Conservation (phyloP, 257 asterid species). For the Solanum ossicruentum region DNA sequence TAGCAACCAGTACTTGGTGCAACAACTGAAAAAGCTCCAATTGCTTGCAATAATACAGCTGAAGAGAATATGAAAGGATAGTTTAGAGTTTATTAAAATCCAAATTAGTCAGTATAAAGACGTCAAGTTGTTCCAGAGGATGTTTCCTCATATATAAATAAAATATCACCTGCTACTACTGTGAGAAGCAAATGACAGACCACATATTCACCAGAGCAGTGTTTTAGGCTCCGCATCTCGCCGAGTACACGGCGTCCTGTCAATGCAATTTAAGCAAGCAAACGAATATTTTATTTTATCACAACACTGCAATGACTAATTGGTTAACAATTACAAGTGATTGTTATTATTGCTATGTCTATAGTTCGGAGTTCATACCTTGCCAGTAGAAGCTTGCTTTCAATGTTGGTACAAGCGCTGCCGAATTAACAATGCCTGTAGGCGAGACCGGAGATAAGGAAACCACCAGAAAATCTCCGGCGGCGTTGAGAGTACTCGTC, state of each 20-base stretch:
- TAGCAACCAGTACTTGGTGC: slow-evolving; percentile 71
- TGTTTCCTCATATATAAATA: background rate
- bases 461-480: background rate
- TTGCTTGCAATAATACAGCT: slow-evolving; percentile 38
- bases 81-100: background rate
- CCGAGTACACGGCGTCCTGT: background rate
- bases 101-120: background rate
- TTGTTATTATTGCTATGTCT: background rate
- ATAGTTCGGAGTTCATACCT: background rate
- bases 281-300: background rate
- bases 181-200: background rate
- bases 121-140: background rate
- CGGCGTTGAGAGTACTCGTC: background rate
- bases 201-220: background rate
- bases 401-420: background rate
- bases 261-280: background rate
- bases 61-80: slow-evolving; percentile 7
- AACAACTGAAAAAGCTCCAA: slow-evolving; percentile 54
- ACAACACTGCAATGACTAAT: background rate
- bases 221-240: background rate
- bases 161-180: background rate
- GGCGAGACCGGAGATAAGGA: background rate
- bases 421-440: background rate
- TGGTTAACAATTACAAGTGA: background rate
- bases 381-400: background rate